phyloP scores from a whole-genome alignment of 2,329 filamentous ascomycete genomes.

The Fusarium nisikadoi region DNA sequence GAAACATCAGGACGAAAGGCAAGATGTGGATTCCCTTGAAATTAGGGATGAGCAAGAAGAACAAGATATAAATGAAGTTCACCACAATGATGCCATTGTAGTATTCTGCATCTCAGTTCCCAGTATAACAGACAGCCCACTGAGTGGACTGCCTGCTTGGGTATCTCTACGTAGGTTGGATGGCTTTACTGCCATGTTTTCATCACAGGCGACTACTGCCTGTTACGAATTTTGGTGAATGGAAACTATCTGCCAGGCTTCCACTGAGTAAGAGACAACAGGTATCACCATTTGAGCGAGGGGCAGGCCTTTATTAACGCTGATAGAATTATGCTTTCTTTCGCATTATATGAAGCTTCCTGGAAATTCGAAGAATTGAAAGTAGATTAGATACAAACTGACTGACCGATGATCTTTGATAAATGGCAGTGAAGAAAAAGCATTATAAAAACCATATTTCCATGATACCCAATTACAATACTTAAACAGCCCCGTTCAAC shows the following conservation, averaged over 20 bases:
- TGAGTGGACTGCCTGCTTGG: not conserved
- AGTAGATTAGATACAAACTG: not conserved
- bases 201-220: not conserved
- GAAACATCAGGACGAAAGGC: too few species aligned
- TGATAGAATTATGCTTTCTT: not conserved
- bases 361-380: not conserved
- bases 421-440: not conserved
- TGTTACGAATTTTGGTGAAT: not conserved
- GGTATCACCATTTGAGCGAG: not conserved
- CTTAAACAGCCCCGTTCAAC: slow-evolving; percentile 17
- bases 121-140: not conserved
- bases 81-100: too few species aligned
- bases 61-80: too few species aligned
- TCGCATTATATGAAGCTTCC: not conserved
- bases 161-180: not conserved
- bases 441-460: not conserved
- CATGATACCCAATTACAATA: not conserved
- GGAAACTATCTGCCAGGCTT: not conserved
- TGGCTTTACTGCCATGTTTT: not conserved
- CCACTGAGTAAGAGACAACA: not conserved
- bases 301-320: not conserved
- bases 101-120: not conserved
- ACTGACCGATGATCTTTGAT: not conserved
- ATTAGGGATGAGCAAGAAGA: too few species aligned
- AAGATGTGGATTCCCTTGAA: too few species aligned